Evolutionary conservation across 176 grass and related monocot species (phyloP).

Genomic region (Cenchrus fungigraminus): DNA sequence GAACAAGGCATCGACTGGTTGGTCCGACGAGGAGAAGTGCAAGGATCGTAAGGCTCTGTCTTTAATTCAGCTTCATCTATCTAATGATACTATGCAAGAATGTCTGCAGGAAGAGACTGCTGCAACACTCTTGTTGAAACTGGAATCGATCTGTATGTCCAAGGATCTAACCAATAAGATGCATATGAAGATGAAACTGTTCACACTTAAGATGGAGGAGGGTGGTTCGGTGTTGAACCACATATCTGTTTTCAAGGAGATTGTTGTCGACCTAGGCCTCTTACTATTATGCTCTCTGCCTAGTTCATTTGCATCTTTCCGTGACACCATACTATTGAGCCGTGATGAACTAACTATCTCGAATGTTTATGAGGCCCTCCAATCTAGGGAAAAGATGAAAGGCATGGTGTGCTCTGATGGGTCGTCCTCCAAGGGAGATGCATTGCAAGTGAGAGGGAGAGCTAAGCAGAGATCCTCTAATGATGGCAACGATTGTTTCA

Average conservation of each 20-base stretch:
- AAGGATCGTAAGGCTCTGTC: too few species aligned
- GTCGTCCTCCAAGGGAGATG: not conserved
- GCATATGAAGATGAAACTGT: not conserved
- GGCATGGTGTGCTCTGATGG: too few species aligned
- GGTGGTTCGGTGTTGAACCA: too few species aligned
- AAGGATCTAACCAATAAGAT: not conserved
- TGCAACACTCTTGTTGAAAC: not conserved
- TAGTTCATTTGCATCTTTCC: not conserved
- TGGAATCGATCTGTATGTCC: constrained; percentile 7
- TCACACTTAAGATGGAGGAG: too few species aligned
- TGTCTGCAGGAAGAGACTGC: not conserved
- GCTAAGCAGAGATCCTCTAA: not conserved
- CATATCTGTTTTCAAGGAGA: too few species aligned
- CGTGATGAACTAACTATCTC: not conserved
- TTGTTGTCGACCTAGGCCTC: too few species aligned
- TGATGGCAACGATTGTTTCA: not conserved
- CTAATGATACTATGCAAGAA: constrained; percentile 23
- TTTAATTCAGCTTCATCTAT: not conserved
- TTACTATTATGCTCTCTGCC: too few species aligned
- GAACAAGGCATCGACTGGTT: too few species aligned
- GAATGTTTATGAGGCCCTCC: too few species aligned
- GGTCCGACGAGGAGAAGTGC: too few species aligned
- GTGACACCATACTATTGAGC: not conserved
- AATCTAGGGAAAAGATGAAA: too few species aligned
- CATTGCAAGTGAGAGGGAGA: not conserved